Evolutionary conservation across 192 early-diverging fungal species (phyloP).

Genomic region (Dissophora ornata): DNA sequence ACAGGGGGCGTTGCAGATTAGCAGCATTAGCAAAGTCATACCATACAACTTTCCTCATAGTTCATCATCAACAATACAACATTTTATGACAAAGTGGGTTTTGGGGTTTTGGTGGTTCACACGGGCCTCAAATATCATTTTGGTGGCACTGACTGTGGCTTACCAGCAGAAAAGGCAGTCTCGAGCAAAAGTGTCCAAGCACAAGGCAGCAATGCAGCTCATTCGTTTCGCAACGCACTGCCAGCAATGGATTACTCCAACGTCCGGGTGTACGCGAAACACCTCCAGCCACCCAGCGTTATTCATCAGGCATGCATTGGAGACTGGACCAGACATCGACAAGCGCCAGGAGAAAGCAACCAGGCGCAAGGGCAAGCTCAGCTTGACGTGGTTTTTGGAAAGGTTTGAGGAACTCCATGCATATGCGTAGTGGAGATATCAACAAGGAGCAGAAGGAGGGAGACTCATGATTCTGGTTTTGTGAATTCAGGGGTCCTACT

Average conservation of each 20-base stretch:
- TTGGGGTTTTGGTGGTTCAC: no score
- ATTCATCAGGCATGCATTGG: constrained; percentile 47
- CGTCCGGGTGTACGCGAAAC: constrained; percentile 33
- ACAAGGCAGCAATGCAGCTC: no score
- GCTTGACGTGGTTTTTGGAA: constrained; percentile 45
- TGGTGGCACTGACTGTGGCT: not conserved
- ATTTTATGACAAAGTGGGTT: no score
- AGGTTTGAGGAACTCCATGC: constrained; percentile 3
- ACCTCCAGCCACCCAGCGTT: constrained; percentile 31
- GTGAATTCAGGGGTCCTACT: constrained; percentile 20
- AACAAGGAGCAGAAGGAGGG: not conserved
- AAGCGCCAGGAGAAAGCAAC: not conserved
- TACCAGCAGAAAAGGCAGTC: no score
- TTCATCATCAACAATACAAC: no score
- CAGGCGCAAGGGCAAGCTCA: not conserved
- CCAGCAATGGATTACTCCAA: constrained; percentile 17
- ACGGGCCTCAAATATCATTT: no score
- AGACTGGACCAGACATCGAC: constrained; percentile 18
- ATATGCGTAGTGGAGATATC: not conserved
- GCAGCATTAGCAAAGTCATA: no score
- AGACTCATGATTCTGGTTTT: not conserved
- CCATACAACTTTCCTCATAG: no score
- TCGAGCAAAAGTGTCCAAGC: no score
- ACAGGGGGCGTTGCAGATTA: no score
- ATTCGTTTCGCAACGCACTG: no score